Evolutionary conservation across 2,329 filamentous ascomycete species (phyloP).

Genomic region (Penicillium sp.): DNA sequence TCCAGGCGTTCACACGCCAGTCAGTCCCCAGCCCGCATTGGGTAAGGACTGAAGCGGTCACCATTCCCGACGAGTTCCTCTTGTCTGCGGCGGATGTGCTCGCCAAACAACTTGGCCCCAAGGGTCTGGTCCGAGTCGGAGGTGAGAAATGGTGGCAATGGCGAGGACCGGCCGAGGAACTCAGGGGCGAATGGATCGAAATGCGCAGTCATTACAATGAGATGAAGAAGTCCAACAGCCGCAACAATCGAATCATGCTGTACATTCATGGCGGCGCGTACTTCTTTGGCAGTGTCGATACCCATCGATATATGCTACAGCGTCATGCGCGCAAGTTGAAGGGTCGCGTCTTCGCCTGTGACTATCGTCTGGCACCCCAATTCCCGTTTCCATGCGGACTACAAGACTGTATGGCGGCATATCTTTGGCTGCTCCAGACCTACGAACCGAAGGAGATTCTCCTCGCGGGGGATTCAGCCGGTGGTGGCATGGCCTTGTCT

Average conservation of each 20-base stretch:
- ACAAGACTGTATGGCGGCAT: slow-evolving; percentile 85
- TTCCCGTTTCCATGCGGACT: slow-evolving; percentile 95
- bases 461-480: slow-evolving; percentile 88
- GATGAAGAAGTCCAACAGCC: slow-evolving; percentile 63
- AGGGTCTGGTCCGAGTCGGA: slow-evolving; percentile 75
- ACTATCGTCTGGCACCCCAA: slow-evolving; percentile 86
- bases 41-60: slow-evolving; percentile 75
- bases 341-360: slow-evolving; percentile 82
- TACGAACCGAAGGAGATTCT: slow-evolving; percentile 82
- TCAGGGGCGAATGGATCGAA: slow-evolving; percentile 94
- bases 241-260: slow-evolving; percentile 77
- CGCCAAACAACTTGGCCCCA: slow-evolving; percentile 72
- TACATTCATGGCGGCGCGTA: slow-evolving; percentile 95
- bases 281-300: slow-evolving; percentile 93
- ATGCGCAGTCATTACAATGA: slow-evolving; percentile 82
- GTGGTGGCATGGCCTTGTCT: slow-evolving; percentile 83
- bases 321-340: slow-evolving; percentile 92
- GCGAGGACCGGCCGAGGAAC: slow-evolving; percentile 65
- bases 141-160: slow-evolving; percentile 90
- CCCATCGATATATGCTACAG: slow-evolving; percentile 98
- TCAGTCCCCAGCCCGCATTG: slow-evolving; percentile 88
- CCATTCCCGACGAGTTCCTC: slow-evolving; percentile 67
- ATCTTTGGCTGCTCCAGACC: slow-evolving; percentile 76
- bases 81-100: slow-evolving; percentile 68
- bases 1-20: slow-evolving; percentile 89